Evolutionary conservation across 257 asterid species (phyloP), one percentile per base, ranked within the genome.

Genomic region (Przewalskia tangutica): DNA sequence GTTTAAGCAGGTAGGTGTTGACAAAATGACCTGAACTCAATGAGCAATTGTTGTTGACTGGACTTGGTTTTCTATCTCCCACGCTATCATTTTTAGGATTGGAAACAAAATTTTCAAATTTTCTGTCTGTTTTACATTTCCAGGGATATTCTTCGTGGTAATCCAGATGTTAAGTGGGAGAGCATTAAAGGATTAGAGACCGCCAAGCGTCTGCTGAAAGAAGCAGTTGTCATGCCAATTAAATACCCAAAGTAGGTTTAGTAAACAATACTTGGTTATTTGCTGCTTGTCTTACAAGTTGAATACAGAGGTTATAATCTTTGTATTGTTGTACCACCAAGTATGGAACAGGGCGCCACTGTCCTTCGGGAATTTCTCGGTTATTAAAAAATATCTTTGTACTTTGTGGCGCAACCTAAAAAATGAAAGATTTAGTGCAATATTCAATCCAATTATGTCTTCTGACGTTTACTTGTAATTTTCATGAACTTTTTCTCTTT

Each of bases 171-270:
- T 78, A 91, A 84, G 83, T 96, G 97, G 99, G 98, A 93, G 77
- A 88, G 88, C 89, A 90, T 96, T 82, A 96, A 96, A 86, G 98
- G 99, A 48, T 85, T 96, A 81, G 99, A 94, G 86, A 96, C 91
- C 86, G 99, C 99, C 58, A 96, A 96, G 88, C 88, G 89, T 83
- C 91, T 96, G 66, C 94, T 96, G 53, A 96, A 96, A 90, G 99
- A 96, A 89, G 98, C 98, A 77, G 98, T 96, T 81, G 99, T 96
- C 60, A 96, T 96, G 99, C 99, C 99, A 8, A 96, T 96, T 83
- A 96, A 96, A 85, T 96, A 96, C 89, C 98, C 99, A 20, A 91
- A 91, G 99, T 91, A 82, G 84, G 92, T 88, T 80, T 77, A 79
- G 20, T 34, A 55, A 16, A 56, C 54, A 70, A 67, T 80, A 71